A percentile compares a stretch with the other conserved stretches of the same genome.
These are phyloP conservation scores for Xylaria intraflava DNA, from an alignment of 495 filamentous ascomycete species.

Conservation along the genomic window DNA sequence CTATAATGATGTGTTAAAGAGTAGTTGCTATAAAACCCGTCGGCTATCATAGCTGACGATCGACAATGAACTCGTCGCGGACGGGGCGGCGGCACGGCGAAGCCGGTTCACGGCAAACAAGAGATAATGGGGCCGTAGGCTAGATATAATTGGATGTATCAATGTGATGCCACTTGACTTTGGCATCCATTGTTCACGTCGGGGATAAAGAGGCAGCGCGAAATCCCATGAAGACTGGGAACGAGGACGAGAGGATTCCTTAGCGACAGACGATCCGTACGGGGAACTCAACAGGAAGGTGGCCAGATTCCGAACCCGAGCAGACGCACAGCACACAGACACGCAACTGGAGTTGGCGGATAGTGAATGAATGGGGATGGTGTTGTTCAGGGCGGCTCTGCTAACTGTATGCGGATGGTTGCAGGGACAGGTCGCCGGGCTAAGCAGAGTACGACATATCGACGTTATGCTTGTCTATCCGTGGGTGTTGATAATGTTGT, in stretches of 20 bases:
- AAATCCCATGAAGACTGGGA: background rate
- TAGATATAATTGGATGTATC: slow-evolving; percentile 19
- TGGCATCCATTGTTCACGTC: slow-evolving; percentile 32
- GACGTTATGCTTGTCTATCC: slow-evolving; percentile 2
- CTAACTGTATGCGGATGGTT: slow-evolving; percentile 30
- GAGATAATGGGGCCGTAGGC: background rate
- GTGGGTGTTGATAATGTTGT: background rate
- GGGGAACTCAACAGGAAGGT: slow-evolving; percentile 1
- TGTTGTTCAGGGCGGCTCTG: slow-evolving; percentile 23
- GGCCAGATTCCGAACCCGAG: slow-evolving; percentile 19
- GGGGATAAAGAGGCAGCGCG: background rate
- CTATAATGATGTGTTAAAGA: background rate
- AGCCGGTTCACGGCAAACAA: background rate
- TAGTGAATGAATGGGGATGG: slow-evolving; percentile 5
- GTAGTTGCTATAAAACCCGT: background rate
- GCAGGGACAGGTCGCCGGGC: slow-evolving; percentile 23
- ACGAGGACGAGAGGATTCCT: background rate
- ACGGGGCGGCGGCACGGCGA: background rate
- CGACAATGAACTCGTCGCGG: background rate
- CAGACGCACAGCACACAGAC: slow-evolving; percentile 6
- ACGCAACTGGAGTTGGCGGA: background rate
- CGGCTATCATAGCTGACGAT: slow-evolving; percentile 4
- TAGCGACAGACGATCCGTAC: background rate
- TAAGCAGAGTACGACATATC: slow-evolving; percentile 24
- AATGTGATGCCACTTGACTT: slow-evolving; percentile 30